Evolutionary conservation across 192 early-diverging fungal species (phyloP).

Genomic region (Gryganskiella cystojenkinii): DNA sequence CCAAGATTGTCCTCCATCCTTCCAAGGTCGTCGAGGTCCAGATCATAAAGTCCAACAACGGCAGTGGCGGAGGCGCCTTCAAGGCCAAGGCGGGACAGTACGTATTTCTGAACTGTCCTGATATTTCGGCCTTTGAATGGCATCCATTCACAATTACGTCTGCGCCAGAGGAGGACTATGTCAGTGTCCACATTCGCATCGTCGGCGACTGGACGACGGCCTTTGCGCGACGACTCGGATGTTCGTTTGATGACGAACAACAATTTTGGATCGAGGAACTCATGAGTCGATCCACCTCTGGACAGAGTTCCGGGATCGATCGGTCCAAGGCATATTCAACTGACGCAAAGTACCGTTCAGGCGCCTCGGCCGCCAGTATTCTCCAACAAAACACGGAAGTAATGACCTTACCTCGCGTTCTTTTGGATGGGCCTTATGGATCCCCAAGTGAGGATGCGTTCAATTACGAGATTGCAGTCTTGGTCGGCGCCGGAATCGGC

Average conservation of each 20-base stretch:
- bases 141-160: slow-evolving; percentile 85
- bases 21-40: slow-evolving; percentile 86
- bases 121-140: slow-evolving; percentile 77
- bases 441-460: slow-evolving; percentile 76
- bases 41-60: slow-evolving; percentile 69
- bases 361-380: slow-evolving; percentile 49
- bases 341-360: slow-evolving; percentile 12
- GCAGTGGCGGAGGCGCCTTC: slow-evolving; percentile 4
- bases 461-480: slow-evolving; percentile 73
- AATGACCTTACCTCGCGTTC: slow-evolving; percentile 56
- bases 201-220: slow-evolving; percentile 77
- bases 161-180: slow-evolving; percentile 78
- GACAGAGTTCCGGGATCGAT: background rate
- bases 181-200: slow-evolving; percentile 81
- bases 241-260: slow-evolving; percentile 65
- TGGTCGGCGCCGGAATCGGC: slow-evolving; percentile 84
- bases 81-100: slow-evolving; percentile 75
- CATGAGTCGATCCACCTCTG: slow-evolving; percentile 12
- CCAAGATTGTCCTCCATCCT: slow-evolving; percentile 87
- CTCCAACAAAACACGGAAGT: background rate
- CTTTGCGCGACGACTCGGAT: slow-evolving; percentile 76
- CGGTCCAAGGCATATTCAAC: background rate
- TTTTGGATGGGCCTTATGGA: slow-evolving; percentile 77
- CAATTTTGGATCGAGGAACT: slow-evolving; percentile 61
- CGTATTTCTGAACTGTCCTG: slow-evolving; percentile 76